phyloP scores from a whole-genome alignment of 495 filamentous ascomycete genomes.

The Hypomontagnella monticulosa region DNA sequence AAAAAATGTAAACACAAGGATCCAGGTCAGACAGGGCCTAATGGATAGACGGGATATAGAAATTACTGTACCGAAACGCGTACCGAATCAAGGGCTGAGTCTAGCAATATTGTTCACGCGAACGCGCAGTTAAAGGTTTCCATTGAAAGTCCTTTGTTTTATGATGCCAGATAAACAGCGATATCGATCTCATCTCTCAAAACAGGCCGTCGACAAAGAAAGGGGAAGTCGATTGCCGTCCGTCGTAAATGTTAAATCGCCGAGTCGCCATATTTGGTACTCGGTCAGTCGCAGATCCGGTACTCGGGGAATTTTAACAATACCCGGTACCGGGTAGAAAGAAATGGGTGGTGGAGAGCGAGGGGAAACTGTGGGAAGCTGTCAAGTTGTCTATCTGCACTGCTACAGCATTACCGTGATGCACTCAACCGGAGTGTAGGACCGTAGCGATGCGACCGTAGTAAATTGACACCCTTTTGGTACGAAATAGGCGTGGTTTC shows the following conservation, averaged over 20 bases:
- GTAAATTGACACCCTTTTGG: background rate
- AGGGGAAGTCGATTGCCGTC: slow-evolving; percentile 1
- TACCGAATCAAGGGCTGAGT: too few relatives aligned
- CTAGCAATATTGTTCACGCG: too few relatives aligned
- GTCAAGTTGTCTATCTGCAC: slow-evolving; percentile 25
- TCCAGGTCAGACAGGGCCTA: too few relatives aligned
- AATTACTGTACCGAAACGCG: too few relatives aligned
- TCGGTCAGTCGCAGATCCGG: background rate
- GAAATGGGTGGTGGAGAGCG: slow-evolving; percentile 2
- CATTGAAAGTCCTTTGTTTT: too few relatives aligned
- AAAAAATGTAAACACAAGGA: too few relatives aligned
- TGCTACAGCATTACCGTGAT: slow-evolving; percentile 20
- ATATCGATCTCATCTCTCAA: background rate
- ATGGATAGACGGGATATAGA: too few relatives aligned
- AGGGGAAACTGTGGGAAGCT: slow-evolving; percentile 21
- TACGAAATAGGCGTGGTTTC: background rate
- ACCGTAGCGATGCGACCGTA: slow-evolving; percentile 5
- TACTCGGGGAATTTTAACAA: background rate
- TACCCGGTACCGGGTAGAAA: slow-evolving; percentile 22
- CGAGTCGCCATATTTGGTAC: background rate
- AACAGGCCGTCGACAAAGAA: background rate
- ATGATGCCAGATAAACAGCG: too few relatives aligned
- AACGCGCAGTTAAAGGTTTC: too few relatives aligned
- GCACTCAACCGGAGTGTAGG: slow-evolving; percentile 6
- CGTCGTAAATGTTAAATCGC: background rate